Evolutionary conservation across 2,329 filamentous ascomycete genomes (phyloP), one percentile per base, ranked within the genome.

Genomic region (Stachybotrys chlorohalonatus): DNA sequence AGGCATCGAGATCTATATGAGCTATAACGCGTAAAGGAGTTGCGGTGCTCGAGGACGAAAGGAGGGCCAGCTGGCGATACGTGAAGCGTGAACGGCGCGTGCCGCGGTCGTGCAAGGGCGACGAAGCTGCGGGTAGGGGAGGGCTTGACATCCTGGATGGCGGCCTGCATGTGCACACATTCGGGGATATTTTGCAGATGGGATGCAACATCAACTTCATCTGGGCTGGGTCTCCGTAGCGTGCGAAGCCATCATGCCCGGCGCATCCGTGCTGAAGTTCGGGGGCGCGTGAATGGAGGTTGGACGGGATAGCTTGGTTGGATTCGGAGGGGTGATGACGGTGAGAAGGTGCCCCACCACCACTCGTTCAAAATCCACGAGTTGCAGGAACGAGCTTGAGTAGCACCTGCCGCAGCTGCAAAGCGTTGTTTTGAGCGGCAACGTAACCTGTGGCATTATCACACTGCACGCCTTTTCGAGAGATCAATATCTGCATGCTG

Each of bases 1-100:
- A 99, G 46, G 93, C 93, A 80, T 99, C 94, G 56, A 99, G 84
- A 65, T 99, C 94, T 59, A 97, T 84, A 69, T 96, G 92, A 7
- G 90, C 90, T 62, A 96, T 84, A 31, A 95, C 88, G 49, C 94
- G 85, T 42, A 99, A 78, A 1, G 93, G 93, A 52, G 84, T 90
- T 8, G 84, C 83, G 0, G 85, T 78, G 39, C 83, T 84, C 60
- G 81, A 90, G 9, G 84, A 79, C 7, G 85, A 82, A 55, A 97
- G 81, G 59, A 92, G 86, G 39, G 83, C 78, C 15, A 97, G 79
- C 53, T 97, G 86, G 57, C 88, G 89, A 68, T 89, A 90, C 3
- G 90, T 96, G 72, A 94, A 97, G 55, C 79, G 81, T 15, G 92
- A 96, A 49, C 73, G 74, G 50, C 67, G 68, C 45, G 59, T 54